A percentile compares a stretch with the other conserved stretches of the same genome.
These are phyloP conservation scores for Coemansia sp. DNA, from an alignment of 192 early-diverging fungal species.

Conservation along the genomic window DNA sequence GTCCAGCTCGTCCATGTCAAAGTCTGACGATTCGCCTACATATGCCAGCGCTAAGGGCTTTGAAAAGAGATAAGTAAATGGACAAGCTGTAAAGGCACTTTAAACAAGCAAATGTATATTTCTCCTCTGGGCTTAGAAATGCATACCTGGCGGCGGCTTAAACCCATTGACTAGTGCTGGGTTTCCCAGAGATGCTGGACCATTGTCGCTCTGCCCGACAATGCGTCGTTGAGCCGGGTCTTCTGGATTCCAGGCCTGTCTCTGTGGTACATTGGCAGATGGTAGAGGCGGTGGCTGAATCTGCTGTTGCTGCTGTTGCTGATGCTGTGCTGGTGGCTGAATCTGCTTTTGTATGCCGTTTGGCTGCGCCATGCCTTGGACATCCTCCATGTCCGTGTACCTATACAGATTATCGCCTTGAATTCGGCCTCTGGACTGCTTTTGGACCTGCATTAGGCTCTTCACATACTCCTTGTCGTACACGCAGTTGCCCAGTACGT, in stretches of 20 bases:
- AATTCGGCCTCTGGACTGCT: slow-evolving; percentile 31
- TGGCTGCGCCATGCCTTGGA: background rate
- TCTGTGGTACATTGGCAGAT: background rate
- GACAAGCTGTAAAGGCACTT: background rate
- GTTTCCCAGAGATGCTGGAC: background rate
- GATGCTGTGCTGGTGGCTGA: background rate
- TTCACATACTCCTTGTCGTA: slow-evolving; percentile 75
- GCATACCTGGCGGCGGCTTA: background rate
- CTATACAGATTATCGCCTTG: slow-evolving; percentile 31
- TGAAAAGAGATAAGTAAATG: slow-evolving; percentile 5
- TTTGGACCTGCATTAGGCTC: slow-evolving; percentile 34
- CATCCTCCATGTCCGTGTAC: slow-evolving; percentile 27
- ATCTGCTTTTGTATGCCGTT: background rate
- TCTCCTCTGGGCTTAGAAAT: no score
- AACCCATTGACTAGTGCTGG: background rate
- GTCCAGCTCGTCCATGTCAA: slow-evolving; percentile 41
- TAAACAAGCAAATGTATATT: background rate
- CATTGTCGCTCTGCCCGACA: background rate
- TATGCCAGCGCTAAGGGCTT: background rate
- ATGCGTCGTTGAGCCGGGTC: background rate
- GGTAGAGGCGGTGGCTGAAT: background rate
- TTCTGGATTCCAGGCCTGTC: background rate
- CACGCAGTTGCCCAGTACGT: slow-evolving; percentile 77
- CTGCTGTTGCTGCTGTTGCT: background rate
- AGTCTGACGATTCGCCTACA: slow-evolving; percentile 20